Evolutionary conservation across 2,329 filamentous ascomycete species (phyloP).

Genomic region (Aspergillus aculeatus): DNA sequence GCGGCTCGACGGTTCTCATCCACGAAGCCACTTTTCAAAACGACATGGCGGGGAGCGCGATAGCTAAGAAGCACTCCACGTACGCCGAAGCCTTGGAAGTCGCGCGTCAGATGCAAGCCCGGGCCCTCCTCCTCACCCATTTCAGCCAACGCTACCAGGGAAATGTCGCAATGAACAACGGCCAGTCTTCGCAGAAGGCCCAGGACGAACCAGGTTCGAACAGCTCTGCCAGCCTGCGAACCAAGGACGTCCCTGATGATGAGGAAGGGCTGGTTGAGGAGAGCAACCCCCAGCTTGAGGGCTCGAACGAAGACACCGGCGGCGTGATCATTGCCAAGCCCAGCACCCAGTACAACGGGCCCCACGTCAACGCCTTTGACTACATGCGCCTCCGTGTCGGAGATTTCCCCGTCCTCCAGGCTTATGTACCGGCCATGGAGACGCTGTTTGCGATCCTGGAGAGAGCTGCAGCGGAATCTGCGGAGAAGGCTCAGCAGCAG

Average conservation of each 20-base stretch:
- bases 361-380: slow-evolving; percentile 59
- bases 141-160: slow-evolving; percentile 94
- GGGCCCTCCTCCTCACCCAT: slow-evolving; percentile 81
- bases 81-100: slow-evolving; percentile 80
- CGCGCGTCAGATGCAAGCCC: slow-evolving; percentile 74
- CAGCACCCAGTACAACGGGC: background rate
- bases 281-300: slow-evolving; percentile 9
- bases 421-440: slow-evolving; percentile 56
- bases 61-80: slow-evolving; percentile 87
- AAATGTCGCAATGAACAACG: slow-evolving; percentile 40
- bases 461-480: slow-evolving; percentile 17
- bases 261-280: slow-evolving; percentile 10
- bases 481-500: slow-evolving; percentile 16
- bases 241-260: slow-evolving; percentile 28
- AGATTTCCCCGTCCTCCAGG: slow-evolving; percentile 58
- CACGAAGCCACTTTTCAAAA: slow-evolving; percentile 97
- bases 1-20: slow-evolving; percentile 75
- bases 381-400: slow-evolving; percentile 62
- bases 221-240: slow-evolving; percentile 14
- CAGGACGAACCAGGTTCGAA: background rate
- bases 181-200: slow-evolving; percentile 7
- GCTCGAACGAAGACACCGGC: background rate
- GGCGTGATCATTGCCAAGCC: background rate
- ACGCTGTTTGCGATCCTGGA: slow-evolving; percentile 50
- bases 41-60: slow-evolving; percentile 72